Evolutionary conservation across 352 stramenopile genomes (phyloP).

Genomic region (Globisporangium paroecandrum): DNA sequence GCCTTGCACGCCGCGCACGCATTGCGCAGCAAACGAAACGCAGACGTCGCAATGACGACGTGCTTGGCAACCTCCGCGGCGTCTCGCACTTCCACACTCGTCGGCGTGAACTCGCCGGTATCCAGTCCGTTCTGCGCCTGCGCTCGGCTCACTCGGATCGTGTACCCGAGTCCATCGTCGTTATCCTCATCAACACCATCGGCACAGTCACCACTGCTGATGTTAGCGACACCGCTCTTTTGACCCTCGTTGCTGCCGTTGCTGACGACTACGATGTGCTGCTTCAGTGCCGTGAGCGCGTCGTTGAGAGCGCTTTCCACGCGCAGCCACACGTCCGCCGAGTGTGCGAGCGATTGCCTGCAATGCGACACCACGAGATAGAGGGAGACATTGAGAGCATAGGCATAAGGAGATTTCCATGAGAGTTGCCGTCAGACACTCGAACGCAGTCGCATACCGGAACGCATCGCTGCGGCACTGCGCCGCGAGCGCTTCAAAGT

Average conservation of each 20-base stretch:
- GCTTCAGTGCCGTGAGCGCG: constrained; percentile 15
- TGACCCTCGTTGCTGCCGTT: constrained; percentile 1
- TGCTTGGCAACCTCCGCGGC: neutral
- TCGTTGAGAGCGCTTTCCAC: constrained; percentile 19
- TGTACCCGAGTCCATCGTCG: constrained; percentile 72
- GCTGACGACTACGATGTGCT: constrained; percentile 13
- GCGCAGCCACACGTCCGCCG: constrained; percentile 22
- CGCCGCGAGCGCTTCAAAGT: constrained; percentile 53
- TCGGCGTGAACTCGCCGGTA: constrained; percentile 26
- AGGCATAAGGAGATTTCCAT: no score
- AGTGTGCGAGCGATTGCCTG: constrained; percentile 20
- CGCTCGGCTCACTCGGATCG: constrained; percentile 39
- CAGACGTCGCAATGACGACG: constrained; percentile 32
- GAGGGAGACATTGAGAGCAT: neutral
- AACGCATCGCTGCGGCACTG: constrained; percentile 49
- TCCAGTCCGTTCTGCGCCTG: constrained; percentile 22
- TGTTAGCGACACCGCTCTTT: neutral
- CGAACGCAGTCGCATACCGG: constrained; percentile 30
- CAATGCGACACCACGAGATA: neutral
- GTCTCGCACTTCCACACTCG: constrained; percentile 30
- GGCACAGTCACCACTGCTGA: neutral
- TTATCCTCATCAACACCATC: constrained; percentile 14
- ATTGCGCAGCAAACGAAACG: constrained; percentile 72
- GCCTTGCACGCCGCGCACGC: constrained; percentile 40
- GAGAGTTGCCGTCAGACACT: no score